Percentiles rank a stretch among this genome's conserved stretches.
Conservation (phyloP, 441 rosid genomes). For the Capsella rubella region DNA sequence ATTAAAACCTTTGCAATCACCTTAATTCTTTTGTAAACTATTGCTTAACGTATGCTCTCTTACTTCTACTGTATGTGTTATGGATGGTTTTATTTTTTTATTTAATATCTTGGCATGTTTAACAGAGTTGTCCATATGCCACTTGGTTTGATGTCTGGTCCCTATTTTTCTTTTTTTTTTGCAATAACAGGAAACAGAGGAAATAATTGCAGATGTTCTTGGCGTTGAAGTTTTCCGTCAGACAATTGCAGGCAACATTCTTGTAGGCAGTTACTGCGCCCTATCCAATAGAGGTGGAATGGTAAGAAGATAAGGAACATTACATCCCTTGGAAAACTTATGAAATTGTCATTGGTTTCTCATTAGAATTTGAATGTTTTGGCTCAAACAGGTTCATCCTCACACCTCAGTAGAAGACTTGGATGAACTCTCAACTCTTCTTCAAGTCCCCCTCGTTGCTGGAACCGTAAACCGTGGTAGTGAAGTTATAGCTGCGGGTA, state of each 20-base stretch:
- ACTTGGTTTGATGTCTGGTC: neutral
- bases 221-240: slow-evolving; percentile 91
- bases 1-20: neutral
- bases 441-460: slow-evolving; percentile 90
- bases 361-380: neutral
- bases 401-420: slow-evolving; percentile 86
- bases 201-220: slow-evolving; percentile 87
- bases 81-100: neutral
- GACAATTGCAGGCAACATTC: slow-evolving; percentile 88
- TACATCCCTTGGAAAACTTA: neutral
- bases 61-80: neutral
- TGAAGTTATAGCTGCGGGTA: slow-evolving; percentile 83
- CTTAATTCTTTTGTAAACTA: neutral
- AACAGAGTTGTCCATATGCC: neutral
- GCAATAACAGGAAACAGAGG: slow-evolving; percentile 70
- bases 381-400: slow-evolving; percentile 73
- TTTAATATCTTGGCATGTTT: neutral
- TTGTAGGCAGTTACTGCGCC: slow-evolving; percentile 84
- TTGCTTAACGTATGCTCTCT: neutral
- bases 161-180: neutral
- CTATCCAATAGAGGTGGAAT: slow-evolving; percentile 85
- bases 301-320: slow-evolving; percentile 52
- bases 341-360: neutral
- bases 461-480: slow-evolving; percentile 95
- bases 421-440: slow-evolving; percentile 91